Conservation (phyloP, 2,329 filamentous ascomycete genomes). For the Sarocladiaceae sp. region DNA sequence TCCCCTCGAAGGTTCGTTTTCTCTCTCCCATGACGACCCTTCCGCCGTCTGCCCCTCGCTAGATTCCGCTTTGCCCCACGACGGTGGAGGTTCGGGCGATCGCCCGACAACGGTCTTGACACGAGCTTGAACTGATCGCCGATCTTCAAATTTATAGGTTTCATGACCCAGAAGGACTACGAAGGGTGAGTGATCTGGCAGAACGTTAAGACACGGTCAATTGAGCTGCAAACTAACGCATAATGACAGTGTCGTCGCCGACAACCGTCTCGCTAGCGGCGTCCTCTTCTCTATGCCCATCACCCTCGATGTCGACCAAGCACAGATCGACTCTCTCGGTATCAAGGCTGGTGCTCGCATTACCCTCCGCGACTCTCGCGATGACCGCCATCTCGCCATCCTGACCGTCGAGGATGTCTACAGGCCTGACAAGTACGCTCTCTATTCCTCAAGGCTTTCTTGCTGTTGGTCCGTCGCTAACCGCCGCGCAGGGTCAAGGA, state of each 20-base stretch:
- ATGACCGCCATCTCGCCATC: constrained; percentile 94
- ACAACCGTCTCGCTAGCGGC: constrained; percentile 80
- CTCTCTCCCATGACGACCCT: background rate
- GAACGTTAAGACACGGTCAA: background rate
- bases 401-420: constrained; percentile 94
- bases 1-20: constrained; percentile 77
- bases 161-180: constrained; percentile 97
- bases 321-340: constrained; percentile 65
- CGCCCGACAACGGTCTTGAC: constrained; percentile 9
- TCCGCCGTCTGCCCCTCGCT: background rate
- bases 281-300: constrained; percentile 96
- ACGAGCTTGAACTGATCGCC: constrained; percentile 11
- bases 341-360: constrained; percentile 77
- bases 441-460: background rate
- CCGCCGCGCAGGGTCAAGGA: constrained; percentile 61
- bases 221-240: constrained; percentile 5
- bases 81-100: constrained; percentile 14
- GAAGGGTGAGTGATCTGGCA: constrained; percentile 58
- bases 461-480: constrained; percentile 14
- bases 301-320: constrained; percentile 75
- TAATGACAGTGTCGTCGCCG: constrained; percentile 69
- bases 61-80: constrained; percentile 5
- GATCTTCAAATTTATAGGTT: constrained; percentile 51
- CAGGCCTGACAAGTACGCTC: constrained; percentile 83
- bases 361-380: constrained; percentile 88